Percentiles rank a stretch among this genome's conserved stretches.
These are phyloP conservation scores for Leishmania tropica DNA, from an alignment of 208 protist genomes.

Conservation along the genomic window DNA sequence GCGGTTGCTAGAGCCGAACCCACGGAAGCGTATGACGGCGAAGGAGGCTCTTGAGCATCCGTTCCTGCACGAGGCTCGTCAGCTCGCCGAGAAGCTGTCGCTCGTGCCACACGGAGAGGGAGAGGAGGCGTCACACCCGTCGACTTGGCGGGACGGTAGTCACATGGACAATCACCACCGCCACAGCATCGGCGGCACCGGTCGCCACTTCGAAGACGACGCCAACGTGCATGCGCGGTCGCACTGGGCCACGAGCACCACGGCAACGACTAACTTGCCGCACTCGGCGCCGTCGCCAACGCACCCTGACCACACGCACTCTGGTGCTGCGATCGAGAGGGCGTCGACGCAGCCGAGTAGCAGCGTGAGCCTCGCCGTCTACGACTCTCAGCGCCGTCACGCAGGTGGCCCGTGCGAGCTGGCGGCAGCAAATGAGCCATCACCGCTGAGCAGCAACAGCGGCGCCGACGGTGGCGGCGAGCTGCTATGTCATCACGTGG, in stretches of 20 bases:
- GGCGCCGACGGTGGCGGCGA: neutral
- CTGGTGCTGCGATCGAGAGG: neutral
- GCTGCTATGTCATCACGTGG: neutral
- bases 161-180: neutral
- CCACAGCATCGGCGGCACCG: neutral
- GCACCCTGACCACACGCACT: neutral
- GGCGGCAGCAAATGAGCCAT: neutral
- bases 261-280: neutral
- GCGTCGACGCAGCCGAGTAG: neutral
- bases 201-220: neutral
- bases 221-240: neutral
- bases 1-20: slow-evolving; percentile 65
- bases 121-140: slow-evolving; percentile 10
- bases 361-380: neutral
- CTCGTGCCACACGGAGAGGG: slow-evolving; percentile 53
- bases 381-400: neutral
- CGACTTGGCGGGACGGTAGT: neutral
- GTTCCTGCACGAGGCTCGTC: slow-evolving; percentile 51
- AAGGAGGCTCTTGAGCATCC: slow-evolving; percentile 67
- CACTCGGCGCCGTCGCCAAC: neutral
- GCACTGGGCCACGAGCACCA: neutral
- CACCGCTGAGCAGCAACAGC: neutral
- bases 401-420: neutral
- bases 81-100: slow-evolving; percentile 48
- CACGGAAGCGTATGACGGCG: slow-evolving; percentile 47